A percentile compares a stretch with the other conserved stretches of the same genome.
Conservation (phyloP, 352 stramenopile species). For the Globisporangium abappressorium region DNA sequence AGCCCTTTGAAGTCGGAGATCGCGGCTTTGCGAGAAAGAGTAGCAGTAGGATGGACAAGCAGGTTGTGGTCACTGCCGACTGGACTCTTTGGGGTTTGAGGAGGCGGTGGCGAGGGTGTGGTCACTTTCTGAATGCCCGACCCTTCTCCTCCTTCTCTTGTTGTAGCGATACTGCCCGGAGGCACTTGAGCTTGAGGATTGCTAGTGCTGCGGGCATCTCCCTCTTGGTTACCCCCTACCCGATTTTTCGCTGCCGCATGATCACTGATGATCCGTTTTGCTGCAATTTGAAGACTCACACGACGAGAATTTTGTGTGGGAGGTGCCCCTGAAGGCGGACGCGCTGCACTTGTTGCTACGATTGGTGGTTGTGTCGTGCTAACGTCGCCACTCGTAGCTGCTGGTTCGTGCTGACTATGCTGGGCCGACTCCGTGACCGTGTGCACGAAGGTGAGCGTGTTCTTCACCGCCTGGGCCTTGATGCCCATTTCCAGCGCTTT, state of each 20-base stretch:
- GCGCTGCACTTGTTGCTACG: not conserved
- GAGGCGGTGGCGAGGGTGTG: not conserved
- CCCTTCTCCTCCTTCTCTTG: not conserved
- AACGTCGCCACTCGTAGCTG: not conserved
- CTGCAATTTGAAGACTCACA: conserved; percentile 34
- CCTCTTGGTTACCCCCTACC: conserved; percentile 23
- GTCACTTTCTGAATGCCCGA: not conserved
- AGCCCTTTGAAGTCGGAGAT: conserved; percentile 34
- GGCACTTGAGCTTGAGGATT: not conserved
- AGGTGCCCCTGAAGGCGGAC: not conserved
- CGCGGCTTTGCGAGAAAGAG: conserved; percentile 24
- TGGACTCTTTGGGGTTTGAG: conserved; percentile 3
- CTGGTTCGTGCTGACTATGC: conserved; percentile 6
- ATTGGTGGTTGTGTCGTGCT: not conserved
- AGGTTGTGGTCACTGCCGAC: conserved; percentile 5
- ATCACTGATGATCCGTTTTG: conserved; percentile 32
- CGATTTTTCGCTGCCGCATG: not conserved
- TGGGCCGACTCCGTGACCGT: conserved; percentile 19
- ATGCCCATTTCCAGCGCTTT: conserved; percentile 27
- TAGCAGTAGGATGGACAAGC: not conserved
- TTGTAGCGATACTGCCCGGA: not conserved
- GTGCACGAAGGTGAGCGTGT: conserved; percentile 43
- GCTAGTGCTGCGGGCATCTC: not conserved
- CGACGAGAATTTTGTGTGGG: conserved; percentile 3
- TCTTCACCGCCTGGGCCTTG: conserved; percentile 44